Percentiles rank a stretch among this genome's conserved stretches.
These are phyloP conservation scores for Moringa oleifera DNA, from an alignment of 345 rosid genomes.

Conservation along the genomic window DNA sequence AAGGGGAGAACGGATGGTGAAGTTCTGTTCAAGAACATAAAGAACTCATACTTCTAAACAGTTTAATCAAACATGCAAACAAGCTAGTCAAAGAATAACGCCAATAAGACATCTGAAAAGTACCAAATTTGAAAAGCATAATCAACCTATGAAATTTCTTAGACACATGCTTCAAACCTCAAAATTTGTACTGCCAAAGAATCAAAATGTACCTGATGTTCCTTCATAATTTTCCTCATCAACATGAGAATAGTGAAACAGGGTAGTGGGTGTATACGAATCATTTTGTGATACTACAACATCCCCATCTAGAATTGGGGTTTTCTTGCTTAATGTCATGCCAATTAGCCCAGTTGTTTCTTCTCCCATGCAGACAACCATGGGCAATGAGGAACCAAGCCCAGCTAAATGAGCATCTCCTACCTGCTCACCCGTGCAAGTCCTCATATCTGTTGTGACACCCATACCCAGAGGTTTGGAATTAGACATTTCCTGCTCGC, in stretches of 20 bases:
- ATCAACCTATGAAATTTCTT: not conserved
- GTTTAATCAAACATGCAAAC: no score
- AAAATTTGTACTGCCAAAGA: not conserved
- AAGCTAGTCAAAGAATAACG: no score
- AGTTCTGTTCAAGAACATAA: no score
- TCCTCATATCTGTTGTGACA: constrained; percentile 15
- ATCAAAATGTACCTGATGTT: constrained; percentile 40
- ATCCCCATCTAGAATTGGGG: constrained; percentile 33
- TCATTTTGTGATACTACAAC: constrained; percentile 31
- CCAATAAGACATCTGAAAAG: no score
- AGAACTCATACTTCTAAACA: no score
- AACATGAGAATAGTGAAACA: constrained; percentile 16
- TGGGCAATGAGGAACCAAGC: constrained; percentile 12
- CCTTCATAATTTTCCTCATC: constrained; percentile 25
- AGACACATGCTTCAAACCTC: not conserved
- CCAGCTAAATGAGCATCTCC: constrained; percentile 15
- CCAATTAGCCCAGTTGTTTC: constrained; percentile 29
- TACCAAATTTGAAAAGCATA: no score
- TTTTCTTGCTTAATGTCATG: constrained; percentile 50
- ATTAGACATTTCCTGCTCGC: constrained; percentile 17
- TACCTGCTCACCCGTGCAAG: constrained; percentile 20
- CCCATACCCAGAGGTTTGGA: constrained; percentile 19
- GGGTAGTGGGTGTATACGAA: constrained; percentile 22
- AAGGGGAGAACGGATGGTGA: no score
- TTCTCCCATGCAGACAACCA: constrained; percentile 17